phyloP scores from a whole-genome alignment of 192 early-diverging fungal species.

The Gryganskiella cystojenkinii region DNA sequence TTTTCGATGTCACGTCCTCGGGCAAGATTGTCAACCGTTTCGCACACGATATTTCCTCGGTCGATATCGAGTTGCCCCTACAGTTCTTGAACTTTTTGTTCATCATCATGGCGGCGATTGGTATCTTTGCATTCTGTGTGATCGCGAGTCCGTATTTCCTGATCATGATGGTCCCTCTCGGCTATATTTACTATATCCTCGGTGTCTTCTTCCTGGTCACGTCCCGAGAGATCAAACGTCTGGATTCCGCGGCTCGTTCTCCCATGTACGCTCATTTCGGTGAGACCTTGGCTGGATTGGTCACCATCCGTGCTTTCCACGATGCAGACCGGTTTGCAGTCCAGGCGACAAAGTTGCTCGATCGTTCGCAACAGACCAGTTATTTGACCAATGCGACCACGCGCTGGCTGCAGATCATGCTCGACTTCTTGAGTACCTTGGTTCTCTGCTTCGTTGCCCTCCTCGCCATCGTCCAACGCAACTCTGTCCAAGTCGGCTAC shows the following conservation, averaged over 20 bases:
- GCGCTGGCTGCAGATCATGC: neutral
- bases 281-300: constrained; percentile 59
- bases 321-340: constrained; percentile 70
- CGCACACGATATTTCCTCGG: constrained; percentile 76
- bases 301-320: constrained; percentile 72
- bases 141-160: constrained; percentile 68
- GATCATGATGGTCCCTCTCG: constrained; percentile 25
- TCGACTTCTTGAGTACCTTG: neutral
- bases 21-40: constrained; percentile 86
- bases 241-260: constrained; percentile 63
- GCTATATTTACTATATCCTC: constrained; percentile 61
- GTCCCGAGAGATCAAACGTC: constrained; percentile 83
- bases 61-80: constrained; percentile 67
- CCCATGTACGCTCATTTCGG: constrained; percentile 63
- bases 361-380: neutral
- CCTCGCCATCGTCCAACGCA: neutral
- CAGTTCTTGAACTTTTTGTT: constrained; percentile 53
- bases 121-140: constrained; percentile 60
- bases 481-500: neutral
- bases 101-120: constrained; percentile 50
- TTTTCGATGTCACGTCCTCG: constrained; percentile 29
- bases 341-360: constrained; percentile 13
- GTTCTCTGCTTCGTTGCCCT: neutral
- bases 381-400: constrained; percentile 1
- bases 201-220: constrained; percentile 66